Evolutionary conservation across 2,329 filamentous ascomycete species (phyloP), one percentile per base, ranked within the genome.

Genomic region (Alternaria conjuncta): DNA sequence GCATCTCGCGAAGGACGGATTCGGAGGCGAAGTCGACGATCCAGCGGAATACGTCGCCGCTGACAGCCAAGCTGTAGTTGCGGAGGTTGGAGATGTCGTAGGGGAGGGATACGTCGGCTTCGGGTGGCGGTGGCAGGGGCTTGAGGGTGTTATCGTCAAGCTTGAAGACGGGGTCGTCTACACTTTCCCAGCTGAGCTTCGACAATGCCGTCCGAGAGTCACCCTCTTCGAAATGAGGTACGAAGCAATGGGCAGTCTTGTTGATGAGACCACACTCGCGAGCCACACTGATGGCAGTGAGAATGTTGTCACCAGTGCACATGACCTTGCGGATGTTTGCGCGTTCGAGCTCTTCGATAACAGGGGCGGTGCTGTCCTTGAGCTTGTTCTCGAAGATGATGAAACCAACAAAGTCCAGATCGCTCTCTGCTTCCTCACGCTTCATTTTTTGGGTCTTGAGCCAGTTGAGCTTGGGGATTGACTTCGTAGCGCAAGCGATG

Each of bases 361-460:
- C 92, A 2, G 86, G 87, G 2, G 92, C 87, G 0, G 95, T 97
- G 20, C 88, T 94, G 2, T 92, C 90, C 79, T 99, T 99, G 65
- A 99, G 84, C 81, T 99, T 99, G 82, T 99, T 99, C 82, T 99
- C 96, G 72, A 99, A 99, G 57, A 99, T 91, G 75, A 99, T 98
- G 81, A 99, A 99, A 6, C 96, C 96, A 36, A 94, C 87, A 75
- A 99, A 98, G 49, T 95, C 89, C 11, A 99, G 86, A 30, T 89
- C 86, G 4, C 88, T 91, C 79, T 99, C 96, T 9, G 92, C 94
- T 57, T 97, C 92, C 43, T 89, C 83, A 28, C 96, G 90, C 71
- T 89, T 92, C 90, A 98, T 94, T 82, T 97, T 97, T 75, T 98
- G 94, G 7, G 94, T 90, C 77, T 96, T 97, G 58, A 97, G 89